These are phyloP conservation scores for Xylaria castorea DNA, from an alignment of 495 filamentous ascomycete species.

Conservation along the genomic window DNA sequence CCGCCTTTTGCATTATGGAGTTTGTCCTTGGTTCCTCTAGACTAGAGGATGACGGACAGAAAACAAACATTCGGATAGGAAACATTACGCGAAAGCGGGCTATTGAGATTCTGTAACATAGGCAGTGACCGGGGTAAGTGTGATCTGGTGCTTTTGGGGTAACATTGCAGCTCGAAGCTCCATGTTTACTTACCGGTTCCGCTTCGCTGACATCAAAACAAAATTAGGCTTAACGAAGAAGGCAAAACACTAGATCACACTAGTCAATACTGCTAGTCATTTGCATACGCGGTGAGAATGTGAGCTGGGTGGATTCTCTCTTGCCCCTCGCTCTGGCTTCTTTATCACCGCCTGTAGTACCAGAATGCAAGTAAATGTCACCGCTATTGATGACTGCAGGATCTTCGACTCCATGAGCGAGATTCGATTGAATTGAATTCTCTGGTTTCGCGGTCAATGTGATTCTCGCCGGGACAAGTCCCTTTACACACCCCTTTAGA, in stretches of 20 bases:
- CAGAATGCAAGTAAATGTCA: not conserved
- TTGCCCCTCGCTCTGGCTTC: not conserved
- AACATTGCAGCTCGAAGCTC: constrained; percentile 27
- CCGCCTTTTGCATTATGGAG: not conserved
- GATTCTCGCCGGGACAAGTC: not conserved
- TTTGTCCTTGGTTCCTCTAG: constrained; percentile 3
- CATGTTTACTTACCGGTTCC: constrained; percentile 24
- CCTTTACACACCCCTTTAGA: not conserved
- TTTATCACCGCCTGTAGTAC: not conserved
- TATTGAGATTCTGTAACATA: constrained; percentile 23
- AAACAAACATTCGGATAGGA: too few relatives aligned
- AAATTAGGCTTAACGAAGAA: constrained; percentile 9
- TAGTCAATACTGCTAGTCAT: constrained; percentile 15
- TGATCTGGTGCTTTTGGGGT: constrained; percentile 26
- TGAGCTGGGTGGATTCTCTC: not conserved
- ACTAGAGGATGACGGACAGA: not conserved
- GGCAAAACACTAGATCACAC: constrained; percentile 17
- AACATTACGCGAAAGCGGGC: constrained; percentile 23
- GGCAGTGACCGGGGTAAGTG: constrained; percentile 19
- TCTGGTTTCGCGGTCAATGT: not conserved
- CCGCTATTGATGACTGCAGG: constrained; percentile 1
- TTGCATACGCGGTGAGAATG: constrained; percentile 1
- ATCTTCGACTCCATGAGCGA: not conserved
- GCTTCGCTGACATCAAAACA: constrained; percentile 21
- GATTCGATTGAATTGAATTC: not conserved